These are phyloP conservation scores for Boletales sp. DNA, from an alignment of 768 basidiomycete species.

Conservation along the genomic window DNA sequence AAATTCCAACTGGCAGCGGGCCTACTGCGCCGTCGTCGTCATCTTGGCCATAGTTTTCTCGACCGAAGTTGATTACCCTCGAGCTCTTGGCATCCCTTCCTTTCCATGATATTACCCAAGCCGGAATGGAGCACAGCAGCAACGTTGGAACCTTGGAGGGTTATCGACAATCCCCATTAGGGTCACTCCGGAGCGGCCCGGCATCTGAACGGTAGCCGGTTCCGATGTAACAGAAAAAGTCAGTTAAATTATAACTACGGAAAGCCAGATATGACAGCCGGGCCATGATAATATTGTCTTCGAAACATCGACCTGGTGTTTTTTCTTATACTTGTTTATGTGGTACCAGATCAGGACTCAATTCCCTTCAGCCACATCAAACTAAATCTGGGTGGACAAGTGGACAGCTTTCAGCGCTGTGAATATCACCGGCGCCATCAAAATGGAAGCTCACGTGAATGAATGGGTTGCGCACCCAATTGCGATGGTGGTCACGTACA, in stretches of 20 bases:
- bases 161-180: not conserved
- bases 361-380: not conserved
- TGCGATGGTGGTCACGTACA: slow-evolving; percentile 7
- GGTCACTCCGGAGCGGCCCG: not conserved
- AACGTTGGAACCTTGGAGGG: not conserved
- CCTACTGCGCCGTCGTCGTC: not conserved
- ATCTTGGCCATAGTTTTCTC: not conserved
- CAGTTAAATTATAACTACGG: not conserved
- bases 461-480: not conserved
- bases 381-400: slow-evolving; percentile 7
- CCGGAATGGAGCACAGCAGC: not conserved
- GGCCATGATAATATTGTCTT: not conserved
- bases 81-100: not conserved
- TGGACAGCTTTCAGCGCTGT: not conserved
- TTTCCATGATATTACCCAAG: not conserved
- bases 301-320: not conserved
- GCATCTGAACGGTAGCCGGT: not conserved
- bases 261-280: not conserved
- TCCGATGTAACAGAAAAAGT: not conserved
- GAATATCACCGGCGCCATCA: slow-evolving; percentile 4
- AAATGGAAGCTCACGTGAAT: slow-evolving; percentile 14
- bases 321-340: not conserved
- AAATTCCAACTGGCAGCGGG: not conserved
- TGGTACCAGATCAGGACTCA: slow-evolving; percentile 1
- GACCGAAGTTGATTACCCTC: not conserved